Base-by-base conservation (phyloP, 805 yeast species). In the Metschnikowia cerradonensis region DNA sequence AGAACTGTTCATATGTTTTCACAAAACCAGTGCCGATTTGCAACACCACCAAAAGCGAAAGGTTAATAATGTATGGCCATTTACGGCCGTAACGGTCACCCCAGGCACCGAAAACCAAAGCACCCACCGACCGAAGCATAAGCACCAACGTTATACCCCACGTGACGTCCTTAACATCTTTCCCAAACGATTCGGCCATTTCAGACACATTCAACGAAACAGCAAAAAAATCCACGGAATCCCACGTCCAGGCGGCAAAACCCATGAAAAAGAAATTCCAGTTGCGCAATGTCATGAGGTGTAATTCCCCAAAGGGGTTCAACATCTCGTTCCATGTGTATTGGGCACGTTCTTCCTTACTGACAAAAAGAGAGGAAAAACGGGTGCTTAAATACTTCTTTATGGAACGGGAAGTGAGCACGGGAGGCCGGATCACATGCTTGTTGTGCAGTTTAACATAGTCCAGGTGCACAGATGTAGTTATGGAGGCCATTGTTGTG, bases 121-220 rank as follows among this genome's bases (percentile, higher is more conserved):
- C 86, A 52, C 88, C 88, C 20, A 83, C 80, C 3, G 87, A 78
- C 67, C 88, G 74, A 54, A 83, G 71, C 88, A 83, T 83, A 36
- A 83, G 73, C 43, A 83, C 88, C 54, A 83, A 70, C 0, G 88
- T 83, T 58, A 83, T 80, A 45, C 89, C 90, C 88, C 88, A 83
- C 4, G 86, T 78, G 47, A 83, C 71, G 49, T 77, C 79, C 52
- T 72, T 80, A 41, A 78, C 80, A 15, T 73, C 52, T 19, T 63
- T 70, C 40, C 68, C 72, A 37, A 83, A 72, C 49, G 70, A 70
- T 6, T 60, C 47, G 14, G 87, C 84, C 51, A 83, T 68, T 13
- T 59, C 65, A 0, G 76, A 36, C 6, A 77, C 80, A 58, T 80
- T 80, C 35, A 82, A 65, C 6, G 84, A 78, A 13, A 80, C 81